Percentiles rank a stretch among this genome's conserved stretches.
Conservation (phyloP, 129 eudicot species). For the Ambrosia artemisiifolia region DNA sequence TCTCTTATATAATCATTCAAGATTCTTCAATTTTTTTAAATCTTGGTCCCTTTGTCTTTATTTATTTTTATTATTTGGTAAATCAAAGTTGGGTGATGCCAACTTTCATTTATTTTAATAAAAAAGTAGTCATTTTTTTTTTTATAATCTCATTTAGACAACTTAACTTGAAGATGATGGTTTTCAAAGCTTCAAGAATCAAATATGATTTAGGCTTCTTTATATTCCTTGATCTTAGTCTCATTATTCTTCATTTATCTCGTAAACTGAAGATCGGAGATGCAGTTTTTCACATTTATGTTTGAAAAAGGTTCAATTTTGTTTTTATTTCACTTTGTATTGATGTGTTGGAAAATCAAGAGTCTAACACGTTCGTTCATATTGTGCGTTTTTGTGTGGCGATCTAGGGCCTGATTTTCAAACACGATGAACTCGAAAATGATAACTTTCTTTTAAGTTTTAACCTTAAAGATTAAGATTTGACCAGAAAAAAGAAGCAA, state of each 20-base stretch:
- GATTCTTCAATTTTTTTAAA: slow-evolving; percentile 39
- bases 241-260: slow-evolving; percentile 5
- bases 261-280: background rate
- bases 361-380: too few relatives aligned
- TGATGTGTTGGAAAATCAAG: too few relatives aligned
- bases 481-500: too few relatives aligned
- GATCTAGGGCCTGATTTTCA: too few relatives aligned
- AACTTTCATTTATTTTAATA: slow-evolving; percentile 43
- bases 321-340: background rate
- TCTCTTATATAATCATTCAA: slow-evolving; percentile 55
- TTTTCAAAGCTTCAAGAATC: slow-evolving; percentile 32
- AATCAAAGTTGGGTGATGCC: slow-evolving; percentile 41
- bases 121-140: slow-evolving; percentile 17
- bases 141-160: slow-evolving; percentile 18
- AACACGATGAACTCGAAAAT: too few relatives aligned
- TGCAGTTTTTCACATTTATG: slow-evolving; percentile 3
- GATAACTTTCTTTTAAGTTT: too few relatives aligned
- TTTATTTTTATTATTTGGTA: slow-evolving; percentile 15
- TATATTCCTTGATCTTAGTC: slow-evolving; percentile 11
- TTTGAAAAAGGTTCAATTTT: background rate
- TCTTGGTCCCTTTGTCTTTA: slow-evolving; percentile 29
- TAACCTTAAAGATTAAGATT: too few relatives aligned
- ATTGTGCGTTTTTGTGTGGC: too few relatives aligned
- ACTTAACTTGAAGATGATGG: slow-evolving; percentile 33
- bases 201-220: slow-evolving; percentile 16